phyloP scores from a whole-genome alignment of 768 basidiomycete genomes.

The Psilocybe azurescens region DNA sequence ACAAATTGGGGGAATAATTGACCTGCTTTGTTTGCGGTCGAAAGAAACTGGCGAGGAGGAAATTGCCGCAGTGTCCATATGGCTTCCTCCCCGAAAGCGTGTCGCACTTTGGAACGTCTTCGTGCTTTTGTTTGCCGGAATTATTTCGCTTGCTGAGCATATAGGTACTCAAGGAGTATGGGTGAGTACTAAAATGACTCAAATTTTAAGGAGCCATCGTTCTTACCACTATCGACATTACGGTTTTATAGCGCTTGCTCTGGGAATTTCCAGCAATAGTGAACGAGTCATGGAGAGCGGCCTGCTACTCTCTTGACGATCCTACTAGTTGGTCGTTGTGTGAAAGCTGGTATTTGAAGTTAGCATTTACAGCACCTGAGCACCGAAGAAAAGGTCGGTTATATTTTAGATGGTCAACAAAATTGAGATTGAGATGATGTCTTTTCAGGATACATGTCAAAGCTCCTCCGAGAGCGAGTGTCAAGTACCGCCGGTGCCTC shows the following conservation, averaged over 20 bases:
- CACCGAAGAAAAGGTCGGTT: conserved; percentile 33
- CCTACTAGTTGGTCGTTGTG: conserved; percentile 8
- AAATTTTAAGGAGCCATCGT: not conserved
- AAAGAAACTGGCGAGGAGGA: conserved; percentile 8
- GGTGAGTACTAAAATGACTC: not conserved
- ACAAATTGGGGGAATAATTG: conserved; percentile 10
- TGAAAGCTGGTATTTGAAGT: conserved; percentile 32
- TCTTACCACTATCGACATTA: not conserved
- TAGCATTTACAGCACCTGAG: conserved; percentile 31
- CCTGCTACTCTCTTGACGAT: conserved; percentile 7
- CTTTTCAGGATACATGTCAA: conserved; percentile 4
- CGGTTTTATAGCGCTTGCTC: conserved; percentile 7
- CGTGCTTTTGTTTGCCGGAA: conserved; percentile 4
- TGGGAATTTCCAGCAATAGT: conserved; percentile 10
- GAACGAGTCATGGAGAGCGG: conserved; percentile 10
- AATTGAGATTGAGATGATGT: not conserved
- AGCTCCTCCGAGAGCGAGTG: not conserved
- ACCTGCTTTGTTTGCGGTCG: conserved; percentile 5
- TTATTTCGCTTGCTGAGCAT: not conserved
- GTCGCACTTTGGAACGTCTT: conserved; percentile 9
- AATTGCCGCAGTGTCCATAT: conserved; percentile 7
- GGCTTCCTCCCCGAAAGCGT: conserved; percentile 15
- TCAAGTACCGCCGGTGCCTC: not conserved
- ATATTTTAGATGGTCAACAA: too few species aligned
- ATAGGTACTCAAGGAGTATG: conserved; percentile 6